Base-by-base conservation (phyloP, 1,139 yeast genomes). In the Suhomyces yuchorum region DNA sequence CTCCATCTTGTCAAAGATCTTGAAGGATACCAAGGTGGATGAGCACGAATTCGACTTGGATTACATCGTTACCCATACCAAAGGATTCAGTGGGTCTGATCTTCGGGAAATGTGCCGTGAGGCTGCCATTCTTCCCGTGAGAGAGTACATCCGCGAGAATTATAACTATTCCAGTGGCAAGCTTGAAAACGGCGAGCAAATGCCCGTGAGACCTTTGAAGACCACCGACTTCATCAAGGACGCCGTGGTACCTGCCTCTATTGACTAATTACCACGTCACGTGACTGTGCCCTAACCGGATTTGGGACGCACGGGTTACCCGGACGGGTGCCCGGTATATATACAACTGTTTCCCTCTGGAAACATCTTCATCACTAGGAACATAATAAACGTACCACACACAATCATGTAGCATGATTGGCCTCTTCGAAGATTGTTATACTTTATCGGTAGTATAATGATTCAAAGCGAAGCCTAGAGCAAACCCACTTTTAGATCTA, bases 11-110 rank as follows among this genome's bases (percentile, higher is more conserved):
- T 65, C 67, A 23, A 82, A 91, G 44, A 70, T 90, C 49, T 73
- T 93, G 48, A 73, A 78, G 42, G 92, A 82, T 39, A 84, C 93
- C 8, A 73, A 77, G 36, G 60, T 87, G 2, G 88, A 83, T 52
- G 69, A 73, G 1, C 60, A 63, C 0, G 76, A 73, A 17, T 90
- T 92, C 59, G 85, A 85, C 52, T 61, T 86, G 43, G 80, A 82
- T 28, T 67, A 70, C 5, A 73, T 93, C 15, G 92, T 88, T 2
- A 62, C 65, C 6, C 67, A 77, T 44, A 88, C 97, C 1, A 80
- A 78, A 14, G 96, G 96, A 1, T 75, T 80, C 63, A 87, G 96
- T 57, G 99, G 99, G 1, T 87, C 96, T 6, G 99, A 93, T 60
- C 76, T 93, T 59, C 85, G 89, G 57, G 99, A 93, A 62, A 72